Base-by-base conservation (phyloP, 345 rosid genomes). In the Linum usitatissimum region DNA sequence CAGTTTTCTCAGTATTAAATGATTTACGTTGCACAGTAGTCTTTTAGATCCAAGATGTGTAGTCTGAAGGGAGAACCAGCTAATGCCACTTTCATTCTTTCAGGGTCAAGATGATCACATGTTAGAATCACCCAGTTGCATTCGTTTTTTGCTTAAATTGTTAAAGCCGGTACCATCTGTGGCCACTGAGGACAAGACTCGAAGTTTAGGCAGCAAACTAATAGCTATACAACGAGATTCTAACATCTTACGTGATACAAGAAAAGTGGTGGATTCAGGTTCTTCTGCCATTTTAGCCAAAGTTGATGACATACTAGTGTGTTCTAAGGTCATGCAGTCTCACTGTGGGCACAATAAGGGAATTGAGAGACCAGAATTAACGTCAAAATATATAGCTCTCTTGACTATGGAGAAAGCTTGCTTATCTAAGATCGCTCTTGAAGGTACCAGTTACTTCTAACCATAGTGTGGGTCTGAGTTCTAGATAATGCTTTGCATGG, bases 371-470 rank as follows among this genome's bases (percentile, higher is more conserved):
- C 85, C 87, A 63, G 96, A 92, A 78, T 73, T 85, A 70, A 77
- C 73, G 69, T 73, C 88, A 1, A 89, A 87, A 77, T 92, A 91
- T 90, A 66, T 92, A 57, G 91, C 94, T 70, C 79, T 92, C 83
- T 77, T 81, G 79, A 73, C 86, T 0, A 79, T 85, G 78, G 98
- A 92, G 81, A 89, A 87, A 71, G 94, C 96, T 53, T 89, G 97
- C 78, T 75, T 89, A 64, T 89, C 98, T 28, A 87, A 80, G 65
- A 77, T 92, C 23, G 82, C 97, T 55, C 77, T 92, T 60, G 97
- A 92, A 82, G 98, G 98, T 92, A 84, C 39, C 51, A 34, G 13
- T 68, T 45, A 45, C 49, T 42, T 14, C 12, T 31, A 31, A 31
- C 49, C 15, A 42, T 42, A 6, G 2, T 10, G 17, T 45, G 51